phyloP scores from a whole-genome alignment of 805 yeast species.

The Cyberlindnera galapagoensis region DNA sequence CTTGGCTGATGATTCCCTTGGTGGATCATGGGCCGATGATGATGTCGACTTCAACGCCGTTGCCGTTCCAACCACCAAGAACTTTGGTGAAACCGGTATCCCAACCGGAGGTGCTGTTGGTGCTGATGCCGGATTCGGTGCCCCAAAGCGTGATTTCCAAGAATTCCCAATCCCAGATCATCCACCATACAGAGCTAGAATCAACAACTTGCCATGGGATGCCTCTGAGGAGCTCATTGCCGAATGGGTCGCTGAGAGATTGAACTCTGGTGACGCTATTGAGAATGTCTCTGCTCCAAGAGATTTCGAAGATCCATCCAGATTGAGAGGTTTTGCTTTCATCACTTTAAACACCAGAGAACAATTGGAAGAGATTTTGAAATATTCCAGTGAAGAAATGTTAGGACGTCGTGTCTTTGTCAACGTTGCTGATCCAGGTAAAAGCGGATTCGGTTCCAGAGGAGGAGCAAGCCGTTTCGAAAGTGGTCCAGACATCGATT shows the following conservation, averaged over 20 bases:
- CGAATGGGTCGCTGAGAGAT: conserved; percentile 52
- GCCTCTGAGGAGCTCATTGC: conserved; percentile 56
- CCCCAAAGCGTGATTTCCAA: conserved; percentile 42
- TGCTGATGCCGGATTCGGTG: conserved; percentile 33
- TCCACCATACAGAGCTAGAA: conserved; percentile 90
- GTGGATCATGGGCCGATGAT: conserved; percentile 82
- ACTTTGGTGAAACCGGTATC: conserved; percentile 23
- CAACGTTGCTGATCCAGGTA: conserved; percentile 73
- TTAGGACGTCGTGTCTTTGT: conserved; percentile 66
- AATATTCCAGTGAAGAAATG: conserved; percentile 60
- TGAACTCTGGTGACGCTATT: conserved; percentile 48
- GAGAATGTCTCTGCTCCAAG: conserved; percentile 66
- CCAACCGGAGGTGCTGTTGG: conserved; percentile 28
- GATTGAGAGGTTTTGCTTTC: conserved; percentile 83
- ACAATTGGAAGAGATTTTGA: conserved; percentile 67
- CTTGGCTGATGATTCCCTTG: conserved; percentile 68
- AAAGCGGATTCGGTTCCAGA: conserved; percentile 26
- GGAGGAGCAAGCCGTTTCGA: conserved; percentile 17
- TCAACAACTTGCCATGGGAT: conserved; percentile 82
- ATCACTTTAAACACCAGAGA: conserved; percentile 75
- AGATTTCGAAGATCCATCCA: conserved; percentile 52
- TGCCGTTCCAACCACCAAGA: conserved; percentile 39
- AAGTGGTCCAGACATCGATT: conserved; percentile 50
- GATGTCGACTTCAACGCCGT: conserved; percentile 68
- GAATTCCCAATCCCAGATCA: conserved; percentile 84